Conservation (phyloP, 139 green algal species). For the Diplosphaera chodatii region DNA sequence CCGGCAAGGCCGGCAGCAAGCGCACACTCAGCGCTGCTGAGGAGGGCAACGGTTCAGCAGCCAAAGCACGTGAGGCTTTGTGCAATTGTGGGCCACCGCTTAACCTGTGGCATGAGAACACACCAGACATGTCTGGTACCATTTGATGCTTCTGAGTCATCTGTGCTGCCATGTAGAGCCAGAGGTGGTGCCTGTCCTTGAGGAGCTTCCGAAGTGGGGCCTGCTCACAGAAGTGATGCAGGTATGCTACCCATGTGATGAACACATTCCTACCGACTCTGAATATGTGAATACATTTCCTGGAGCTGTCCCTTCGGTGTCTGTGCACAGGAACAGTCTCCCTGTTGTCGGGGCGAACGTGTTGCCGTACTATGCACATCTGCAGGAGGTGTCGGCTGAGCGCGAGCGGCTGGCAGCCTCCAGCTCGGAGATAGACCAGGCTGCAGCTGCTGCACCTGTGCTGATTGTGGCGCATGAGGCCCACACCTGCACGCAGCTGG, state of each 20-base stretch:
- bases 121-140: no score
- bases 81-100: no score
- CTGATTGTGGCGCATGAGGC: constrained; percentile 54
- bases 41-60: constrained; percentile 5
- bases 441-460: constrained; percentile 21
- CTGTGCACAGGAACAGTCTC: no score
- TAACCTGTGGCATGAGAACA: no score
- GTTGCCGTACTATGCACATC: no score
- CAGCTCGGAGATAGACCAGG: not conserved
- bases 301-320: no score
- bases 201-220: constrained; percentile 84
- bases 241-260: no score
- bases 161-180: constrained; percentile 1
- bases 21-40: constrained; percentile 6
- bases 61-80: no score
- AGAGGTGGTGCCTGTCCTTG: constrained; percentile 60
- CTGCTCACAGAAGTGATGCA: constrained; percentile 63
- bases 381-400: constrained; percentile 37
- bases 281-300: no score
- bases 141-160: no score
- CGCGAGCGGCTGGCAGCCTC: constrained; percentile 1
- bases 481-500: constrained; percentile 12
- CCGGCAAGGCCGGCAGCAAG: not conserved
- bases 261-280: no score
- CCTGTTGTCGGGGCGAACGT: no score